These are phyloP conservation scores for Zizania latifolia DNA, from an alignment of 176 grass and related monocot genomes.

Conservation along the genomic window DNA sequence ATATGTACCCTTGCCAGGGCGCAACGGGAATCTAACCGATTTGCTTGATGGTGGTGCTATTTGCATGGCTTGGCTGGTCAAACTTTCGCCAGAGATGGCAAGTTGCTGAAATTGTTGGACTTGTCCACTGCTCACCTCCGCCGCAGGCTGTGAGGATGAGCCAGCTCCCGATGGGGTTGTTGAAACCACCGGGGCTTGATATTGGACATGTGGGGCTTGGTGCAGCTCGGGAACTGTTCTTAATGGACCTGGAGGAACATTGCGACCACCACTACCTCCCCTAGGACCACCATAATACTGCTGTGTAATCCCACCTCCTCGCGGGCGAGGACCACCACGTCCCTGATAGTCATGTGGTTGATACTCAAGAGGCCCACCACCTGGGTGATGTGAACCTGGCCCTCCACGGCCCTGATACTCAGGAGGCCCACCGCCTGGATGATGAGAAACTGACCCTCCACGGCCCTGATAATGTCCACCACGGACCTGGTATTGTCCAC, in stretches of 20 bases:
- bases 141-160: slow-evolving; percentile 56
- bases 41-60: slow-evolving; percentile 69
- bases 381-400: slow-evolving; percentile 2
- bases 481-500: slow-evolving; percentile 48
- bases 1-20: slow-evolving; percentile 76
- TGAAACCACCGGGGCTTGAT: slow-evolving; percentile 47
- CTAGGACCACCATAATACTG: slow-evolving; percentile 59
- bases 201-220: slow-evolving; percentile 76
- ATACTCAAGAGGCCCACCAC: slow-evolving; percentile 42
- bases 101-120: slow-evolving; percentile 71
- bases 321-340: slow-evolving; percentile 38
- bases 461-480: slow-evolving; percentile 47
- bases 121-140: slow-evolving; percentile 56
- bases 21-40: slow-evolving; percentile 70
- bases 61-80: slow-evolving; percentile 48
- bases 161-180: slow-evolving; percentile 47
- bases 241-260: slow-evolving; percentile 48
- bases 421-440: slow-evolving; percentile 29
- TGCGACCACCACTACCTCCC: slow-evolving; percentile 55
- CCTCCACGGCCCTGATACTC: slow-evolving; percentile 50
- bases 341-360: slow-evolving; percentile 56
- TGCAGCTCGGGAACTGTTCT: slow-evolving; percentile 98
- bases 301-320: slow-evolving; percentile 56
- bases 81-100: slow-evolving; percentile 37
- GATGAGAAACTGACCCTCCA: slow-evolving; percentile 27